A percentile compares a stretch with the other conserved stretches of the same genome.
These are phyloP conservation scores for Hypoxylon fragiforme DNA, from an alignment of 495 filamentous ascomycete genomes.

Conservation along the genomic window DNA sequence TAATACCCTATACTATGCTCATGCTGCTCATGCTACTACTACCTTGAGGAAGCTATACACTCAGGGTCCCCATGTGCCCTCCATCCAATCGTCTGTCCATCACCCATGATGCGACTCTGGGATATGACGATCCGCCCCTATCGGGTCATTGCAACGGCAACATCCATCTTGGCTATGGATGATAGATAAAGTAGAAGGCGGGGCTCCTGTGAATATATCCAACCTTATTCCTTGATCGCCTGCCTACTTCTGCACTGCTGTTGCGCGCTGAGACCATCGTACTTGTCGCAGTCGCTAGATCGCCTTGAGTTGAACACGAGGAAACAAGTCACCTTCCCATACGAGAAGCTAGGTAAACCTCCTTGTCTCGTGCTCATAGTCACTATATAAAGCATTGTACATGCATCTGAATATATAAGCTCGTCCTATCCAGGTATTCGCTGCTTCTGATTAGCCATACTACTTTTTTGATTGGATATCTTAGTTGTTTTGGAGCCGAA, in stretches of 20 bases:
- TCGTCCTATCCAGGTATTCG: too few species aligned
- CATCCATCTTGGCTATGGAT: neutral
- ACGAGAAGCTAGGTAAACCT: constrained; percentile 15
- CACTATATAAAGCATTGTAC: constrained; percentile 4
- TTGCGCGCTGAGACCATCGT: constrained; percentile 5
- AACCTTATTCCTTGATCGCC: constrained; percentile 5
- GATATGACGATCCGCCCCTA: constrained; percentile 18
- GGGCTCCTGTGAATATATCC: constrained; percentile 4
- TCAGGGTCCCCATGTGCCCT: constrained; percentile 9
- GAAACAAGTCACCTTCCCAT: constrained; percentile 14
- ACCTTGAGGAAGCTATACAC: constrained; percentile 1
- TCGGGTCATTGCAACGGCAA: constrained; percentile 10
- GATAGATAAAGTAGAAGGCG: constrained; percentile 10
- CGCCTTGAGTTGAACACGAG: neutral
- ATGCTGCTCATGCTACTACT: constrained; percentile 3
- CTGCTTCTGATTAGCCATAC: too few species aligned
- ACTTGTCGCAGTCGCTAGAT: constrained; percentile 4
- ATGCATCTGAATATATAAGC: neutral
- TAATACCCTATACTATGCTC: neutral
- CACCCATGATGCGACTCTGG: constrained; percentile 10
- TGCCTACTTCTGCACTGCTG: constrained; percentile 3
- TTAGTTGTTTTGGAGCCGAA: too few species aligned
- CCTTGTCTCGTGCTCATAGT: neutral
- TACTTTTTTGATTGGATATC: too few species aligned
- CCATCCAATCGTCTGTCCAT: constrained; percentile 5